Conservation (phyloP, 202 grass and related monocot species). For the Carex arenaria region DNA sequence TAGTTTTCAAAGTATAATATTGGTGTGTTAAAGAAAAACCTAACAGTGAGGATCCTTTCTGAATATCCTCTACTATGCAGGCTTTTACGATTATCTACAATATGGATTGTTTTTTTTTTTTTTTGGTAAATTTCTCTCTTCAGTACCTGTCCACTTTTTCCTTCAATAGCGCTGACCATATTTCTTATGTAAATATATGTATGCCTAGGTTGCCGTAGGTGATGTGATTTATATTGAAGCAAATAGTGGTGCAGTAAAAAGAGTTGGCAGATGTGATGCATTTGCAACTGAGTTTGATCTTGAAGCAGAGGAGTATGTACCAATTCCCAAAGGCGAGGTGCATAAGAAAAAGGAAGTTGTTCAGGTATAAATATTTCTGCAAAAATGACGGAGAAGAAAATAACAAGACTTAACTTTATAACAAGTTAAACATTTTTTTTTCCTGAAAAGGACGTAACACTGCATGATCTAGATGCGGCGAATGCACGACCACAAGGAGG, state of each 20-base stretch:
- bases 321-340: constrained; percentile 95
- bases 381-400: not conserved
- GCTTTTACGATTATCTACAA: not conserved
- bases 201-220: constrained; percentile 66
- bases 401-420: constrained; percentile 1
- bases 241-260: constrained; percentile 96
- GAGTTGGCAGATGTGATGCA: constrained; percentile 98
- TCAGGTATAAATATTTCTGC: constrained; percentile 43
- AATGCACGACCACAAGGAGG: constrained; percentile 99
- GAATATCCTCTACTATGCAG: not conserved
- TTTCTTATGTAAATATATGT: constrained; percentile 22
- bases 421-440: constrained; percentile 19
- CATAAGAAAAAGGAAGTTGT: constrained; percentile 97
- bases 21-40: not conserved
- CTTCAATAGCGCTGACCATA: not conserved
- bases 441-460: constrained; percentile 77
- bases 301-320: constrained; percentile 97
- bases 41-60: not conserved
- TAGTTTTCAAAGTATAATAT: not conserved
- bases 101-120: not conserved
- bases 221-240: constrained; percentile 99
- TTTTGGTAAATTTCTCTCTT: not conserved
- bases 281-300: constrained; percentile 98
- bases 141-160: not conserved
- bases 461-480: constrained; percentile 93